Evolutionary conservation across 140 eudicot genomes (phyloP).

Genomic region (Stevia rebaudiana): DNA sequence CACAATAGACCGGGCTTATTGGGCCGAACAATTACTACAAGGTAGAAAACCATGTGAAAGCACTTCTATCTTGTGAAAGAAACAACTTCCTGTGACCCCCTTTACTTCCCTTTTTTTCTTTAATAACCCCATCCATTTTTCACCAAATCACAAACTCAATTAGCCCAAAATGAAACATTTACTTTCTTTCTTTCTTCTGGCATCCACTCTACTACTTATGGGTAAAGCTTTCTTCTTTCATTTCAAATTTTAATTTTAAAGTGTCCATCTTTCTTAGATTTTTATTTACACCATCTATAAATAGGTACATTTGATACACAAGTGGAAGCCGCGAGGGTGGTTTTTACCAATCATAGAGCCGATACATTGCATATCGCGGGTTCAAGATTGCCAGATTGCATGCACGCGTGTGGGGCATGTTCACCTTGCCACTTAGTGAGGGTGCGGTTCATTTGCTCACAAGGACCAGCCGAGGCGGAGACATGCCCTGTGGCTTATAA

Average conservation of each 20-base stretch:
- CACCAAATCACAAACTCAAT: conserved; percentile 17
- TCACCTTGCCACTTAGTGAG: conserved; percentile 51
- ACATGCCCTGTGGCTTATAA: conserved; percentile 57
- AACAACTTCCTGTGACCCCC: conserved; percentile 28
- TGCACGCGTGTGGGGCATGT: conserved; percentile 57
- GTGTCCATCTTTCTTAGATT: neutral
- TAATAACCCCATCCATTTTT: conserved; percentile 4
- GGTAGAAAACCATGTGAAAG: conserved; percentile 28
- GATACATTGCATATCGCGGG: conserved; percentile 44
- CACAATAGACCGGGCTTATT: neutral
- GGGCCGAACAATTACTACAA: conserved; percentile 26
- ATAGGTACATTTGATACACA: conserved; percentile 15
- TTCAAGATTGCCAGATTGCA: conserved; percentile 48
- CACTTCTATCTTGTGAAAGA: conserved; percentile 30
- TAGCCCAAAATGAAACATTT: conserved; percentile 19
- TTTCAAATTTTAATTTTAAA: neutral
- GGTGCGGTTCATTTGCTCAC: conserved; percentile 40
- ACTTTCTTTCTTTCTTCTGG: conserved; percentile 3
- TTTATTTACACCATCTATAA: neutral
- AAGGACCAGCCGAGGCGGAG: conserved; percentile 40
- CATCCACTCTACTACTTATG: conserved; percentile 22
- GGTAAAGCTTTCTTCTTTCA: neutral
- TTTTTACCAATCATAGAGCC: conserved; percentile 9
- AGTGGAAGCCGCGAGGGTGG: conserved; percentile 4
- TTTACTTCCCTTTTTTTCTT: conserved; percentile 11